phyloP scores from a whole-genome alignment of 345 rosid genomes.

The Turritis glabra region DNA sequence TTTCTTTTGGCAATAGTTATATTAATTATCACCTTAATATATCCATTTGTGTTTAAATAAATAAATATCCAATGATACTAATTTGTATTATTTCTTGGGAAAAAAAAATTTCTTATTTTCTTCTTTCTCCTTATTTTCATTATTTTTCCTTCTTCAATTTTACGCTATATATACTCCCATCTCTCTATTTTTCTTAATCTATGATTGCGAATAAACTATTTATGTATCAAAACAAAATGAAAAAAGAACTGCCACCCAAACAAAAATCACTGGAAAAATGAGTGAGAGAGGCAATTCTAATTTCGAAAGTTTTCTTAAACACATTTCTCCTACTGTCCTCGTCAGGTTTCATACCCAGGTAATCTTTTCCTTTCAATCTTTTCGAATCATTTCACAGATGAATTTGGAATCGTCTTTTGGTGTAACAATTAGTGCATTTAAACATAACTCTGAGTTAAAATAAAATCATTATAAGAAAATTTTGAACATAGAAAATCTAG shows the following conservation, averaged over 20 bases:
- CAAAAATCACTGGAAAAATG: neutral
- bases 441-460: neutral
- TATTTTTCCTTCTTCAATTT: neutral
- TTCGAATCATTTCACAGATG: neutral
- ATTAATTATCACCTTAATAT: neutral
- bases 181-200: neutral
- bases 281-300: neutral
- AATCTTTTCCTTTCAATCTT: neutral
- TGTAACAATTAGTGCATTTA: neutral
- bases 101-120: neutral
- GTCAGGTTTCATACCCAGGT: neutral
- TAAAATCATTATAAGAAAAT: neutral
- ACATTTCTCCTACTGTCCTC: neutral
- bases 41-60: neutral
- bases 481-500: neutral
- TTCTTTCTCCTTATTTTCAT: neutral
- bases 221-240: neutral
- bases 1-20: neutral
- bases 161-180: neutral
- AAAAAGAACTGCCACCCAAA: neutral
- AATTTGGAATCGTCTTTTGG: neutral
- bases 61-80: neutral
- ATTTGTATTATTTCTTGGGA: neutral
- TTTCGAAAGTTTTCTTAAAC: conserved; percentile 12
- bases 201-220: neutral